These are phyloP conservation scores for Leucoagaricus sp. DNA, from an alignment of 1,284 basidiomycete species.

Conservation along the genomic window DNA sequence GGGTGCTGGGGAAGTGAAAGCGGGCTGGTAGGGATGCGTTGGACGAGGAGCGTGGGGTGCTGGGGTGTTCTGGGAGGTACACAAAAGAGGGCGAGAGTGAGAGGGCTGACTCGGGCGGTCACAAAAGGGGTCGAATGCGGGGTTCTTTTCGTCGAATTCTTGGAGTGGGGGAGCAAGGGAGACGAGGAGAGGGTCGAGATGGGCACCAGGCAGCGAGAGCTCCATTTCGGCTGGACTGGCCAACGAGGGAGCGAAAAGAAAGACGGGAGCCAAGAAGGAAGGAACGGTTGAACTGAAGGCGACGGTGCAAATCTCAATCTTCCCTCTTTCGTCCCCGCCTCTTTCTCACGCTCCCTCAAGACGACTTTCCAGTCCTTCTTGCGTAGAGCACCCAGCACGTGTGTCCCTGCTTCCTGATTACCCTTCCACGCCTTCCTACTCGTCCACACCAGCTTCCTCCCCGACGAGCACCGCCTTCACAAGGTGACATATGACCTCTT, in stretches of 20 bases:
- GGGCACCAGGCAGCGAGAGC: conserved; percentile 20
- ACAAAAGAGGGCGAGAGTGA: not conserved
- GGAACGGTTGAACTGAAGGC: conserved; percentile 1
- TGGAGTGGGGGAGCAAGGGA: conserved; percentile 33
- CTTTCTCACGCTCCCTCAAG: too few relatives aligned
- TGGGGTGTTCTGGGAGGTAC: too few relatives aligned
- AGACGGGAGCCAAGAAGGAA: conserved; percentile 19
- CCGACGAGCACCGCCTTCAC: not conserved
- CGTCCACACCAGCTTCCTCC: not conserved
- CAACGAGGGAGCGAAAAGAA: conserved; percentile 30
- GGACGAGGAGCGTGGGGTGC: conserved; percentile 20
- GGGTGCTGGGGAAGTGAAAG: conserved; percentile 16
- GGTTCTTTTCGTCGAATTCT: conserved; percentile 34
- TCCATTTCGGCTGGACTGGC: conserved; percentile 34
- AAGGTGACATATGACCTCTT: conserved; percentile 5
- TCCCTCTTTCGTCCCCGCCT: too few relatives aligned
- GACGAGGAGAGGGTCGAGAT: conserved; percentile 30
- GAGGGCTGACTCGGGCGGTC: conserved; percentile 12
- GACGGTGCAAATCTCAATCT: too few relatives aligned
- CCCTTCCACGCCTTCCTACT: too few relatives aligned
- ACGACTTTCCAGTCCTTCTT: too few relatives aligned
- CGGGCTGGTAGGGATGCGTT: conserved; percentile 15
- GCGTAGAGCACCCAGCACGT: too few relatives aligned
- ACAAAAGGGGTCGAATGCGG: conserved; percentile 19
- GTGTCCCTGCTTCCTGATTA: too few relatives aligned